phyloP scores from a whole-genome alignment of 1,139 yeast species.

The Candida gigantensis region DNA sequence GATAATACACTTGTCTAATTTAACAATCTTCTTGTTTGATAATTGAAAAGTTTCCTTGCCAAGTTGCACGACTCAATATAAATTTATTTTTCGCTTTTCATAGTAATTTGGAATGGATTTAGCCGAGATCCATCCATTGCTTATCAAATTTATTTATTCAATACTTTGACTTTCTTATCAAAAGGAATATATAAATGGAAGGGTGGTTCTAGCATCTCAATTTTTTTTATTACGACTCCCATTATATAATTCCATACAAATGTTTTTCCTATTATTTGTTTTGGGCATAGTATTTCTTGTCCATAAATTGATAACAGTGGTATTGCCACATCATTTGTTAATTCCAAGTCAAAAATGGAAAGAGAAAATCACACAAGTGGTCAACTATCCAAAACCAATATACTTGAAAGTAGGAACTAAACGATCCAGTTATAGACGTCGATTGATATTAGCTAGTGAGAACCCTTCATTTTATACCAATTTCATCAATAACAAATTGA shows the following conservation, averaged over 20 bases:
- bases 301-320: conserved; percentile 19
- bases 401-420: conserved; percentile 41
- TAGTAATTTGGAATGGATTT: no score
- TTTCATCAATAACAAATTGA: conserved; percentile 39
- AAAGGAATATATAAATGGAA: no score
- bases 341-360: conserved; percentile 50
- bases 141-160: not conserved
- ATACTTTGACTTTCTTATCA: no score
- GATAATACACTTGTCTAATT: no score
- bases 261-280: conserved; percentile 10
- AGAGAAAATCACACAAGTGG: conserved; percentile 37
- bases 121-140: conserved; percentile 1
- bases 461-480: conserved; percentile 54
- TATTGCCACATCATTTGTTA: conserved; percentile 38
- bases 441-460: conserved; percentile 51
- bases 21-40: no score
- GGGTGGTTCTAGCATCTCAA: no score
- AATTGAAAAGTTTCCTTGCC: no score
- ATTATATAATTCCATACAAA: conserved; percentile 1
- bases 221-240: not conserved
- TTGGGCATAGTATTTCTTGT: conserved; percentile 4
- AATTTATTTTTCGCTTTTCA: no score
- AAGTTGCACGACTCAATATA: no score
- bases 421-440: conserved; percentile 50
- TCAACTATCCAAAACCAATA: conserved; percentile 35